phyloP scores from a whole-genome alignment of 352 stramenopile species.

The Phytophthora chlamydospora region DNA sequence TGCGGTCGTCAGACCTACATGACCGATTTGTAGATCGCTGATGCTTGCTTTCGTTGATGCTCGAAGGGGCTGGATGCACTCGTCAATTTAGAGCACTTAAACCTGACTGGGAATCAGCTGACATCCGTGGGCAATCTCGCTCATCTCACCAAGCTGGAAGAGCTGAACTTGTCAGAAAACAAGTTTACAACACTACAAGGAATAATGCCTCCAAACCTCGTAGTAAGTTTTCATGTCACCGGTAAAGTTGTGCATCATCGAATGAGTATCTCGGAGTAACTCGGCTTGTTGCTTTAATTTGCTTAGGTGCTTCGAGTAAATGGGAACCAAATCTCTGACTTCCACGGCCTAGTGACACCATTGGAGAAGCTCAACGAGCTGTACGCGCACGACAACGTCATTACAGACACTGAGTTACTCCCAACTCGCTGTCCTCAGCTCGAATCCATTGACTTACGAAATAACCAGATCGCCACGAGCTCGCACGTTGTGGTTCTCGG shows the following conservation, averaged over 20 bases:
- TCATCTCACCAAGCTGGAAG: conserved; percentile 72
- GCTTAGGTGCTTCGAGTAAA: conserved; percentile 54
- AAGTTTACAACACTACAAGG: conserved; percentile 54
- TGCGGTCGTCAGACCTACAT: too few relatives aligned
- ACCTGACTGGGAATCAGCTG: conserved; percentile 69
- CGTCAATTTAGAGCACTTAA: conserved; percentile 62
- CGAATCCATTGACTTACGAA: conserved; percentile 77
- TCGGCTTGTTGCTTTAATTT: neutral
- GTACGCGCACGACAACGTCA: conserved; percentile 65
- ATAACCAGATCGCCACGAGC: conserved; percentile 50
- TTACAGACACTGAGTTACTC: conserved; percentile 41
- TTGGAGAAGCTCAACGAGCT: conserved; percentile 65
- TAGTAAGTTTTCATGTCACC: conserved; percentile 23
- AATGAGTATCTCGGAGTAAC: neutral
- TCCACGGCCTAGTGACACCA: conserved; percentile 44
- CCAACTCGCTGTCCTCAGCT: conserved; percentile 49
- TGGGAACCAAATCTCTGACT: conserved; percentile 51
- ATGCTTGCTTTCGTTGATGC: neutral
- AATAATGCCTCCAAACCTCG: conserved; percentile 55
- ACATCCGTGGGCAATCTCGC: conserved; percentile 59
- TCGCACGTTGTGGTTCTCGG: conserved; percentile 33
- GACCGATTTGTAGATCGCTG: too few relatives aligned
- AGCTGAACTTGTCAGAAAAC: conserved; percentile 75
- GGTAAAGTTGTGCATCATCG: neutral
- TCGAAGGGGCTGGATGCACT: conserved; percentile 59